Conservation (phyloP, 371 early-diverging fungal species). For the Syncephalastrum racemosum region DNA sequence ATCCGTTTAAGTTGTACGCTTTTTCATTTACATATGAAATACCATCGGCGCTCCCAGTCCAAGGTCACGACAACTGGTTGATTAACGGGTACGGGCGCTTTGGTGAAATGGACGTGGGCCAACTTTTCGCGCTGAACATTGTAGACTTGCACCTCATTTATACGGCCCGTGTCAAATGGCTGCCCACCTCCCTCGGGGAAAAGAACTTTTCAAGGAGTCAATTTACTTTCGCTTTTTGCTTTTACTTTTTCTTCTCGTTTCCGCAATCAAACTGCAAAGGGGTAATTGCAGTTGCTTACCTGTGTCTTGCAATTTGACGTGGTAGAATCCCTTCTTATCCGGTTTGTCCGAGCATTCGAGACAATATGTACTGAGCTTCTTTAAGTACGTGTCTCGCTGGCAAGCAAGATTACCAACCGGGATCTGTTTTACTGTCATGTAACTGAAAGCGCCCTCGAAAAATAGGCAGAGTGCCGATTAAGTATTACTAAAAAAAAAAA, state of each 20-base stretch:
- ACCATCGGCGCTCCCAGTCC: conserved; percentile 71
- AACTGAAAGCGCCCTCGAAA: too few relatives aligned
- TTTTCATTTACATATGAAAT: neutral
- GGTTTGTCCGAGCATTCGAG: conserved; percentile 38
- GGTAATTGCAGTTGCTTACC: conserved; percentile 22
- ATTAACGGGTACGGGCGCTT: conserved; percentile 50
- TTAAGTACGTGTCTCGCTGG: conserved; percentile 37
- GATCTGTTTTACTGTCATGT: conserved; percentile 21
- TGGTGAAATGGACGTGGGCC: conserved; percentile 64
- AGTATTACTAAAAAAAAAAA: too few relatives aligned
- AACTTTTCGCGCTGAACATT: conserved; percentile 62
- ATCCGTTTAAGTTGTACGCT: neutral
- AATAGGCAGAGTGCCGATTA: too few relatives aligned
- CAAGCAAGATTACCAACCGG: conserved; percentile 43
- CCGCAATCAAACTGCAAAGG: neutral
- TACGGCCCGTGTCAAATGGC: conserved; percentile 66
- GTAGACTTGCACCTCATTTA: conserved; percentile 55
- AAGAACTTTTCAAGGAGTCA: conserved; percentile 39
- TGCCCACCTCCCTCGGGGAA: conserved; percentile 81
- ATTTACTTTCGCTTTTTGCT: neutral
- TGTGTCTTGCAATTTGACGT: conserved; percentile 40
- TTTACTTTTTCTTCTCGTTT: neutral
- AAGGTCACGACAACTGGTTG: conserved; percentile 52
- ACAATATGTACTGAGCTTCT: conserved; percentile 29
- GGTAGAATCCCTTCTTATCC: conserved; percentile 44